Conservation (phyloP, 129 eudicot genomes). For the Chrysanthemum seticuspe region DNA sequence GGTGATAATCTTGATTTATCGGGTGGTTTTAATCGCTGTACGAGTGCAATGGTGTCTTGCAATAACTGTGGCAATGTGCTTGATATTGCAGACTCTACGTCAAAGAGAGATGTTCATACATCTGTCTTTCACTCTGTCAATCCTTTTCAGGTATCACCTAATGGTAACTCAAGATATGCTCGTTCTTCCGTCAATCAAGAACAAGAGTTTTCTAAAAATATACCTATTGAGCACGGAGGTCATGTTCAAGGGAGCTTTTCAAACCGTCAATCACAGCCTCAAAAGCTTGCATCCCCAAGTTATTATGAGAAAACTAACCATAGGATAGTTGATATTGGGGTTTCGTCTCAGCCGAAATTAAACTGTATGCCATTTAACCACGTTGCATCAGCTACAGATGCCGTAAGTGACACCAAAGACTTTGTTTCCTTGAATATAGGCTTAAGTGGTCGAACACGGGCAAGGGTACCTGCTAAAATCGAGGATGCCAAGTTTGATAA, state of each 20-base stretch:
- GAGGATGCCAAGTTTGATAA: conserved; percentile 41
- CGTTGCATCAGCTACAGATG: conserved; percentile 15
- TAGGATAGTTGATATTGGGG: conserved; percentile 24
- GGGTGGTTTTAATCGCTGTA: conserved; percentile 15
- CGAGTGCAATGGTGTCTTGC: conserved; percentile 34
- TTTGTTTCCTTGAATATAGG: conserved; percentile 42
- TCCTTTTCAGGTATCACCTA: conserved; percentile 31
- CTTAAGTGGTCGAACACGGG: conserved; percentile 39
- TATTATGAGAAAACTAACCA: conserved; percentile 17
- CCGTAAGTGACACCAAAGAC: conserved; percentile 38
- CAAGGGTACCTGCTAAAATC: conserved; percentile 31
- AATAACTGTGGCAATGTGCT: conserved; percentile 50
- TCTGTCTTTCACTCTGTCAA: conserved; percentile 20
- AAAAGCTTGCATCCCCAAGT: conserved; percentile 15
- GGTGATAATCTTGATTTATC: conserved; percentile 16
- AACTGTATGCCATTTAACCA: conserved; percentile 23
- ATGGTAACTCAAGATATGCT: conserved; percentile 27
- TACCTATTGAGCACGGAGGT: neutral
- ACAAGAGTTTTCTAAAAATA: conserved; percentile 5
- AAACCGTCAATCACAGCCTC: conserved; percentile 8
- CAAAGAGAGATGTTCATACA: conserved; percentile 30
- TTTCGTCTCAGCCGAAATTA: conserved; percentile 20
- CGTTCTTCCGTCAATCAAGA: conserved; percentile 30
- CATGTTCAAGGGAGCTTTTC: neutral
- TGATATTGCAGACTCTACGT: conserved; percentile 33